These are phyloP conservation scores for Hemisphaericaspora nanyangensis DNA, from an alignment of 805 yeast species.

Conservation along the genomic window DNA sequence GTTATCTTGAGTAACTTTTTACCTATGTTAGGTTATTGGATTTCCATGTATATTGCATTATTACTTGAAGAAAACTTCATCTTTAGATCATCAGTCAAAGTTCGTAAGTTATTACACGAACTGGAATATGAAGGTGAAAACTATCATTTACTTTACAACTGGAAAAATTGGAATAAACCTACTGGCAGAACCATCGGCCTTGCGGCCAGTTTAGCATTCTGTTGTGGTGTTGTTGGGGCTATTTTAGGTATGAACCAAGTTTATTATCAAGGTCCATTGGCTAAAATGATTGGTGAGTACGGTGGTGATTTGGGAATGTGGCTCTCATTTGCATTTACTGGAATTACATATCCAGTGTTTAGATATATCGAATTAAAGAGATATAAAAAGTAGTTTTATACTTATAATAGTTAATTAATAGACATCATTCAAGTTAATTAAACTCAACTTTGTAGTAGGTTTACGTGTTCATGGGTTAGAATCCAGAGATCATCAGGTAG, in stretches of 20 bases:
- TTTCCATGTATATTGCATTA: constrained; percentile 32
- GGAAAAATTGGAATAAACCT: constrained; percentile 28
- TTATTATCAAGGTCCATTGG: constrained; percentile 37
- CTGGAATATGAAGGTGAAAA: constrained; percentile 19
- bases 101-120: constrained; percentile 19
- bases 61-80: constrained; percentile 33
- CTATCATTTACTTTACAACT: constrained; percentile 19
- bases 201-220: constrained; percentile 30
- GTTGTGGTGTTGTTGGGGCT: constrained; percentile 33
- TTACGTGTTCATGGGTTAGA: no score
- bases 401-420: neutral
- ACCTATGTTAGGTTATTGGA: constrained; percentile 42
- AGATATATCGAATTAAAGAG: constrained; percentile 29
- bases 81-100: constrained; percentile 20
- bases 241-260: constrained; percentile 40
- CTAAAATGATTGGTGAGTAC: constrained; percentile 22
- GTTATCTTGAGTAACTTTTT: constrained; percentile 34
- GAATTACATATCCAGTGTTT: constrained; percentile 25
- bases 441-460: no score
- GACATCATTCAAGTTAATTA: no score
- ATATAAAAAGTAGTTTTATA: constrained; percentile 9
- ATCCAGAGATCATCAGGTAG: no score
- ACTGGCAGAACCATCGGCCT: constrained; percentile 26
- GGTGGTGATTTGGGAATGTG: constrained; percentile 37
- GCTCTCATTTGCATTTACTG: constrained; percentile 33